Base-by-base conservation (phyloP, 2,329 filamentous ascomycete species). In the Basipetospora chlamydospora region DNA sequence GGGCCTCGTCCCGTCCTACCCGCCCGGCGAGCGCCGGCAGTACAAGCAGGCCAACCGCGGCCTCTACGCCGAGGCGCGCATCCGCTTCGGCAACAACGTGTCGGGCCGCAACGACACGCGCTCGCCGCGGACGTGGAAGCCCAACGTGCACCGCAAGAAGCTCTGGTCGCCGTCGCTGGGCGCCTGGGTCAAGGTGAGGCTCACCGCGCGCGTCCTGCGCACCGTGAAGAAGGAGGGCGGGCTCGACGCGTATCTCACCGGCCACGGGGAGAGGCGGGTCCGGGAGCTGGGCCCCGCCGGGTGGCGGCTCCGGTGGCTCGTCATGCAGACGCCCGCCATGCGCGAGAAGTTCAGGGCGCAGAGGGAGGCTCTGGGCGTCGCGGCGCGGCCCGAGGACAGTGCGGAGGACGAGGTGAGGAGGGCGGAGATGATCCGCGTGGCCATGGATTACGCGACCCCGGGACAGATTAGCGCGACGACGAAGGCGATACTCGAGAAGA, bases 181-280 rank as follows among this genome's bases (percentile, higher is more conserved):
- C 43, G 67, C 67, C 43, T 70, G 66, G 48, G 63, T 90, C 38
- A 74, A 76, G 54, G 67, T 81, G 26, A 69, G 77, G 42, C 64
- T 88, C 39, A 83, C 77, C 6, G 67, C 80, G 28, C 69, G 73
- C 39, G 80, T 85, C 18, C 64, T 80, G 47, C 67, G 73, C 51
- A 78, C 76, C 25, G 82, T 96, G 51, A 77, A 84, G 53, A 88
- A 86, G 54, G 75, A 80, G 43, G 88, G 88, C 41, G 86, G 90
- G 6, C 66, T 98, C 44, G 90, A 98, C 57, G 77, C 86, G 50
- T 98, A 98, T 60, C 65, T 98, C 31, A 66, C 94, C 28, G 86
- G 85, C 46, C 71, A 76, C 54, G 90, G 85, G 60, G 64, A 79
- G 12, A 70, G 67, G 28, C 72, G 90, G 44, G 69, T 96, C 51